Base-by-base conservation (phyloP, 208 protist genomes). In the Leishmania amazonensis region DNA sequence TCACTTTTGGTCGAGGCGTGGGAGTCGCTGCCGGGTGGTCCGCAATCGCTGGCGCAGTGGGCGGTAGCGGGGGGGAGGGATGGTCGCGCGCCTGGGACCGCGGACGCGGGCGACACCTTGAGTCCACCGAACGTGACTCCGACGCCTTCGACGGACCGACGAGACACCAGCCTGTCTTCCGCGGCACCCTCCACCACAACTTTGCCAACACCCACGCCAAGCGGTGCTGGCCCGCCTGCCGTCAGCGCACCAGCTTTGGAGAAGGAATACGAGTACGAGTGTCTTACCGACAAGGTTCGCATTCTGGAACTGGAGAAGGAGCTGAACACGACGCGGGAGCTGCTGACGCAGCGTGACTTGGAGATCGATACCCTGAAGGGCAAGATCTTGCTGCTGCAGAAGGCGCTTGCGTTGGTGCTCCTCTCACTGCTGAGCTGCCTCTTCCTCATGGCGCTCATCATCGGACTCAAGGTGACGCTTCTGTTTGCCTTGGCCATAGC, bases 381-480 rank as follows among this genome's bases (percentile, higher is more conserved):
- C 67, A 97, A 91, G 76, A 81, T 94, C 4, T 35, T 90, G 21
- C 53, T 88, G 60, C 83, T 97, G 24, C 83, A 96, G 65, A 96
- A 91, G 83, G 72, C 87, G 62, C 68, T 97, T 1, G 91, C 88
- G 0, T 53, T 97, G 8, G 73, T 96, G 38, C 75, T 94, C 38
- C 83, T 85, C 21, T 84, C 85, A 51, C 68, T 90, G 28, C 51
- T 92, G 64, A 86, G 82, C 75, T 93, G 86, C 65, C 68, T 90
- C 42, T 77, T 88, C 47, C 58, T 94, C 24, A 49, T 97, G 54
- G 80, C 84, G 17, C 64, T 95, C 51, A 15, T 95, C 40, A 72
- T 97, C 28, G 92, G 91, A 17, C 62, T 91, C 38, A 94, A 95
- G 80, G 68, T 95, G 58, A 90, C 89, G 15, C 70, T 96, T 67